These are phyloP conservation scores for Thelephora terrestris DNA, from an alignment of 1,284 basidiomycete species.

Conservation along the genomic window DNA sequence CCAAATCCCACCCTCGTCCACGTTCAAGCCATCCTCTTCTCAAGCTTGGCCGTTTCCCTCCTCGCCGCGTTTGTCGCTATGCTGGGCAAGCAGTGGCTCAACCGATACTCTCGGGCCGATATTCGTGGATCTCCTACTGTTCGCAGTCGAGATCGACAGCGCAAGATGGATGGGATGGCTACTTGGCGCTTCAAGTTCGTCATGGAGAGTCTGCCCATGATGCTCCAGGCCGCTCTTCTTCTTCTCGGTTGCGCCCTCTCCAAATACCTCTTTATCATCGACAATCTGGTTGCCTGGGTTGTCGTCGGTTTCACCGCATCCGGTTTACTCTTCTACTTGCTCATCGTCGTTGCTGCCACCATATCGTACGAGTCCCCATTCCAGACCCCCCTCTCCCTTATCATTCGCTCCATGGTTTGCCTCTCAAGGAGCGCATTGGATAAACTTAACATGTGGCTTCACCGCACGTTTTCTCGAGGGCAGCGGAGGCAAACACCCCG, in stretches of 20 bases:
- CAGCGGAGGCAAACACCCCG: too few relatives aligned
- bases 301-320: background rate
- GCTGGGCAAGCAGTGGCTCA: too few relatives aligned
- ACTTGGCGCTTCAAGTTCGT: constrained; percentile 1
- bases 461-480: background rate
- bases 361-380: constrained; percentile 1
- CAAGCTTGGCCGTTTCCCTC: too few relatives aligned
- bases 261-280: background rate
- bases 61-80: too few relatives aligned
- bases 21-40: background rate
- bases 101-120: too few relatives aligned
- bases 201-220: background rate
- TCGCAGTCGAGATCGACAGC: too few relatives aligned
- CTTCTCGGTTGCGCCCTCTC: constrained; percentile 1
- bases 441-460: background rate
- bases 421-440: background rate
- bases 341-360: background rate
- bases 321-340: background rate
- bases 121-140: too few relatives aligned
- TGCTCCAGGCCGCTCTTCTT: constrained; percentile 2
- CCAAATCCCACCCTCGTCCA: background rate
- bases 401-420: background rate
- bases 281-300: background rate
- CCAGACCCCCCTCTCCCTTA: too few relatives aligned
- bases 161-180: background rate